Evolutionary conservation across 2,329 filamentous ascomycete genomes (phyloP).

Genomic region (Periconia sp.): DNA sequence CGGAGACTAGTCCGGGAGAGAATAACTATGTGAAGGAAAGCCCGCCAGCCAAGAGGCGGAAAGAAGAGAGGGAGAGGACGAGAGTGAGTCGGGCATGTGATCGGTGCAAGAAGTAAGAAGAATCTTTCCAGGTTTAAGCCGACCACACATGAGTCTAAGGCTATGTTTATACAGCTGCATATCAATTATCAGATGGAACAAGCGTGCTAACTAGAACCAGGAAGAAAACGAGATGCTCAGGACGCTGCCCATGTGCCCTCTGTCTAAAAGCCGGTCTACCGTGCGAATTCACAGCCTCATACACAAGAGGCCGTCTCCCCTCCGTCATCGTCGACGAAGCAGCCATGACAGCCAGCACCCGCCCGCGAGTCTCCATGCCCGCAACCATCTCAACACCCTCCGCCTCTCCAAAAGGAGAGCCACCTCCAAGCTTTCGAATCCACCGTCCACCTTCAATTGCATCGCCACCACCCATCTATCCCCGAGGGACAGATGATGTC

Average conservation of each 20-base stretch:
- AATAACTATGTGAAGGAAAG: neutral
- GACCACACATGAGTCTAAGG: too few species aligned
- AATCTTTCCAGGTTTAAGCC: too few species aligned
- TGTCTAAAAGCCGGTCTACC: conserved; percentile 38
- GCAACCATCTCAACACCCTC: conserved; percentile 13
- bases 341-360: conserved; percentile 26
- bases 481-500: conserved; percentile 12
- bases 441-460: conserved; percentile 20
- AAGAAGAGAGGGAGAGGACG: conserved; percentile 44
- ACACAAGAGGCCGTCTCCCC: conserved; percentile 55
- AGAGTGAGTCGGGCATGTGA: conserved; percentile 57
- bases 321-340: conserved; percentile 45
- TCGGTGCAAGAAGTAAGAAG: conserved; percentile 56
- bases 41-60: conserved; percentile 38
- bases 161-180: neutral
- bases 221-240: conserved; percentile 46
- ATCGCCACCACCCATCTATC: conserved; percentile 21
- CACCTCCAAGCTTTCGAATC: conserved; percentile 10
- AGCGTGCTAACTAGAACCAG: conserved; percentile 27
- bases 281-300: conserved; percentile 59
- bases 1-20: conserved; percentile 13
- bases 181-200: neutral
- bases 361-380: conserved; percentile 21
- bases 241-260: conserved; percentile 42
- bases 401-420: conserved; percentile 10